Base-by-base conservation (phyloP, 2,329 filamentous ascomycete species). In the Aureobasidium mangrovei region DNA sequence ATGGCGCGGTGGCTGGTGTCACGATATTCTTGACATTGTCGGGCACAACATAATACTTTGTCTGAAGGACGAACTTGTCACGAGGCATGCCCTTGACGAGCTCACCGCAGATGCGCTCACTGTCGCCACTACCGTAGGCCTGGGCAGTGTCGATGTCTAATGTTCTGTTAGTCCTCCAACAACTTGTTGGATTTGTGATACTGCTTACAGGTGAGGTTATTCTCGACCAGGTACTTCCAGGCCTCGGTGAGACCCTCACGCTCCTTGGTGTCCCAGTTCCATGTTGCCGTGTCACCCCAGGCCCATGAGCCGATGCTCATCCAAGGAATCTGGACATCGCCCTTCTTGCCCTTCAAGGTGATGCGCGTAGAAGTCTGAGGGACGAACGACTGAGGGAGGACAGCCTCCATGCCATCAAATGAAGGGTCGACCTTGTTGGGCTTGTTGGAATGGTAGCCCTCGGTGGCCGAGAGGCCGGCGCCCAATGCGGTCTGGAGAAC, bases 101-200 rank as follows among this genome's bases (percentile, higher is more conserved):
- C 26, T 65, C 63, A 3, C 70, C 68, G 54, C 71, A 68, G 58
- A 75, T 72, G 7, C 64, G 63, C 58, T 75, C 72, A 53, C 68
- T 71, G 54, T 72, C 66, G 3, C 72, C 70, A 28, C 63, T 64
- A 39, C 71, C 72, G 57, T 74, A 75, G 12, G 64, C 68, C 61
- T 74, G 69, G 7, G 72, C 71, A 4, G 71, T 74, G 58, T 74
- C 72, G 56, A 74, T 67, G 55, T 73, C 47, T 51, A 31, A 7
- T n/a, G 12, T 7, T 3, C 3, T 8, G 4, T 51, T 27, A 51
- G 47, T 4, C n/a, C 7, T 32, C 24, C 39, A 39, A 33, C 18
- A 12, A 9, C 5, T n/a, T n/a, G 10, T n/a, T n/a, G 24, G 39
- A 18, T 26, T 26, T 8, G 39, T 28, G 26, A 27, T 35, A 10